Evolutionary conservation across 83 land plant species (phyloP), one percentile per base, ranked within the genome.

Genomic region (Picea engelmannii): DNA sequence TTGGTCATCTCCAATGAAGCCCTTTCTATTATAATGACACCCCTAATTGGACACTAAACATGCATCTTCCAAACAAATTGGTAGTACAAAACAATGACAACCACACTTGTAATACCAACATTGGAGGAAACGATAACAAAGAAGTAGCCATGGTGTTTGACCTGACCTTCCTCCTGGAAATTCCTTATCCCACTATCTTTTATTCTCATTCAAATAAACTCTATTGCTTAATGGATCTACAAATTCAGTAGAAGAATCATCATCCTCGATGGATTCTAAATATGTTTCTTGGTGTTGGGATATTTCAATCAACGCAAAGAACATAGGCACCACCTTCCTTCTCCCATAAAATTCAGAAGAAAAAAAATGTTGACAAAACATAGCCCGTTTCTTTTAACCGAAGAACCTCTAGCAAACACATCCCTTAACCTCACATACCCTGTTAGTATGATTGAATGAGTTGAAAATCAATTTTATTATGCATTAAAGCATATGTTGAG

Each of bases 51-150:
- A 44, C 49, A 6, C 8, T 44, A 5, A 44, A 5, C 49, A 0
- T 44, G 6, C 49, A 44, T 44, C 0, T 5, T 0, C 49, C 49
- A 44, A 44, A 44, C 0, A 44, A 44, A 44, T 44, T 6, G 8
- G 49, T 6, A 44, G 49, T 6, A 44, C 49, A 44, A 0, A 6
- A 44, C 31, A 31, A 31, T 0, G 1, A 31, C 31, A 31, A 31
- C 96, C 90, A 93, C 85, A 81, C 95, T 85, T 6, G 95, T 92
- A 71, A 95, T 86, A 7, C 98, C 98, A 60, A 92, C 82, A 81
- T 85, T 95, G 60, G 98, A 95, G 86, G 95, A 88, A 4, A 95
- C 85, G 11, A 96, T 95, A 16, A 96, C 96, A 38, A 95, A 85
- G 35, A 95, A 84, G 62, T 95, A 95, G 23, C 94, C 84, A n/a